Base-by-base conservation (phyloP, 768 basidiomycete species). In the Hebeloma cylindrosporum region DNA sequence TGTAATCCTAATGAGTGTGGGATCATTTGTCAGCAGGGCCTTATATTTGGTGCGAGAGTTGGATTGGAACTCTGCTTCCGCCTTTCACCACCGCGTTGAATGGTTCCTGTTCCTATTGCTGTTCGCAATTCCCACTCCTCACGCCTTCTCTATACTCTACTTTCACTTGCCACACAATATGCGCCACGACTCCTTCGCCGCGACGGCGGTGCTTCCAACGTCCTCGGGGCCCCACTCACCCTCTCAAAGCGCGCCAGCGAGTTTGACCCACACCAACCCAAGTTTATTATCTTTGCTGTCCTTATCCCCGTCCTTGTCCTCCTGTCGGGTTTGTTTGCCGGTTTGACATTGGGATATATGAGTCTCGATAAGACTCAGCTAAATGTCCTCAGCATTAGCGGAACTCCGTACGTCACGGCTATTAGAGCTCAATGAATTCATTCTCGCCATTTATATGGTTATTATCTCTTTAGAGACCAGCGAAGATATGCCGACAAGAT, bases 351-450 rank as follows among this genome's bases (percentile, higher is more conserved):
- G 34, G 92, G 92, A 25, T 93, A 91, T 64, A 93, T 94, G 87
- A 88, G 85, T 54, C 75, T 94, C 62, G 92, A 95, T 66, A 88
- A 88, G 64, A 93, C 92, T 29, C 91, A 93, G 73, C 78, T 95
- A 31, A 84, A 86, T 59, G 93, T 95, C 2, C 68, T 95, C 16
- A 82, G 84, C 51, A 83, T 91, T 48, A 86, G 86, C 43, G 93
- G 93, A 11, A 88, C 87, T 17, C 75, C 85, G 88, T 90, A 55
- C 47, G 87, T 61, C n/a, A n/a, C n/a, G n/a, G n/a, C n/a, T n/a
- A n/a, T n/a, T n/a, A n/a, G n/a, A n/a, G n/a, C n/a, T n/a, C n/a
- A n/a, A n/a, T n/a, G n/a, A n/a, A n/a, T n/a, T n/a, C n/a, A n/a
- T 34, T 14, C 20, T 41, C 8, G 9, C 21, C 20, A n/a, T 35